These are phyloP conservation scores for Guadua angustifolia DNA, from an alignment of 176 grass and related monocot species.

Conservation along the genomic window DNA sequence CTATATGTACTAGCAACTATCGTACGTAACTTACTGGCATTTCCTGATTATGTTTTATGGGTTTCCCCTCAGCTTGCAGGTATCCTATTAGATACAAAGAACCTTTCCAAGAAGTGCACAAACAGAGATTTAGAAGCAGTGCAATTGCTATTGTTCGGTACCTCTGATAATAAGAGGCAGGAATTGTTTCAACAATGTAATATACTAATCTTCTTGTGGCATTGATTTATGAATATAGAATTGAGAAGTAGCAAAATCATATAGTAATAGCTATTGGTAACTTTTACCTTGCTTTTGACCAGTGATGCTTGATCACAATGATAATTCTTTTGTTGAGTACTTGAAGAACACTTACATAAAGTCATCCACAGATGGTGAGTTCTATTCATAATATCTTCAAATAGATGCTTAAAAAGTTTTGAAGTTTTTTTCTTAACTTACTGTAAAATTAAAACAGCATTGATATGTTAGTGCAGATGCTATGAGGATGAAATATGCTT, in stretches of 20 bases:
- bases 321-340: conserved; percentile 58
- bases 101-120: conserved; percentile 54
- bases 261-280: conserved; percentile 22
- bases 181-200: conserved; percentile 73
- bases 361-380: conserved; percentile 47
- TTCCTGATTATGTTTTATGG: conserved; percentile 11
- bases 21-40: neutral
- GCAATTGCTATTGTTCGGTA: conserved; percentile 52
- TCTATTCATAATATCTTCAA: conserved; percentile 24
- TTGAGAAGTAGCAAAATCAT: conserved; percentile 5
- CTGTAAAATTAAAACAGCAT: conserved; percentile 4
- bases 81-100: conserved; percentile 65
- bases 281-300: conserved; percentile 35
- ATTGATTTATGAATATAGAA: neutral
- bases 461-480: neutral
- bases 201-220: conserved; percentile 20
- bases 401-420: neutral
- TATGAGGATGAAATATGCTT: conserved; percentile 5
- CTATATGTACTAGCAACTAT: neutral
- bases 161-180: conserved; percentile 47
- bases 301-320: conserved; percentile 70
- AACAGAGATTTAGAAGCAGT: conserved; percentile 73
- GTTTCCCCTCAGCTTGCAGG: conserved; percentile 63
- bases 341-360: conserved; percentile 55
- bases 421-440: neutral